These are phyloP conservation scores for Tinospora cordifolia DNA, from an alignment of 164 flowering plant genomes.

Conservation along the genomic window DNA sequence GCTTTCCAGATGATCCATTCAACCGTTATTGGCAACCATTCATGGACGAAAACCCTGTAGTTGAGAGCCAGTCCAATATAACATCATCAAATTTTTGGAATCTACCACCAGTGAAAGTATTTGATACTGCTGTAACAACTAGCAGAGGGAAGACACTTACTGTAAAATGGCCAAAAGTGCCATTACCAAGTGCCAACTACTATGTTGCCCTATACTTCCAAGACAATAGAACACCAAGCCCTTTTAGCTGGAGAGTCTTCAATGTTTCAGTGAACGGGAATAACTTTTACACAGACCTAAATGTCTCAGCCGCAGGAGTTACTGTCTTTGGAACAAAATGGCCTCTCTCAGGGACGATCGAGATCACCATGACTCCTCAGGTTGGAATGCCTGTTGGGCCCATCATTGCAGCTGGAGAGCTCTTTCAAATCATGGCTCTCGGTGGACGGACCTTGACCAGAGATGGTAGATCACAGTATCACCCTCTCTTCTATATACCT, in stretches of 20 bases:
- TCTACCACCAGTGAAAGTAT: constrained; percentile 58
- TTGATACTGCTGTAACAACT: constrained; percentile 43
- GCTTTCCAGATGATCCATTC: constrained; percentile 85
- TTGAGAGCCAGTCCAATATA: constrained; percentile 33
- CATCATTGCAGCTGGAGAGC: constrained; percentile 71
- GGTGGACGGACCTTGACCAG: constrained; percentile 54
- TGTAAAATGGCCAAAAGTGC: constrained; percentile 55
- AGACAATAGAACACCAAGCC: constrained; percentile 64
- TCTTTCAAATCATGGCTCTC: constrained; percentile 49
- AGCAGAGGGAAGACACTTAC: constrained; percentile 57
- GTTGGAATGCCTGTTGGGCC: constrained; percentile 62
- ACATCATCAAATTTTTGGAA: constrained; percentile 70
- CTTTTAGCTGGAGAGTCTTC: constrained; percentile 80
- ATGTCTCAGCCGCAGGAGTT: constrained; percentile 54
- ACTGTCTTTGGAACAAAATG: constrained; percentile 43
- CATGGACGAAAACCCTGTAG: constrained; percentile 42
- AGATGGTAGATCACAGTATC: constrained; percentile 49
- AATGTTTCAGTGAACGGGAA: constrained; percentile 49
- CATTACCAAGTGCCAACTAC: constrained; percentile 49
- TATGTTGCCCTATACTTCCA: constrained; percentile 78
- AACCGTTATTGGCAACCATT: constrained; percentile 80
- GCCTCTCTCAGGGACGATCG: constrained; percentile 68
- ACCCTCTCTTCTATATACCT: not conserved
- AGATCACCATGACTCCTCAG: constrained; percentile 41
- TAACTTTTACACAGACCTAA: constrained; percentile 46